Percentiles rank a stretch among this genome's conserved stretches.
Conservation (phyloP, 2,329 filamentous ascomycete species). For the Lecanicillium sp. region DNA sequence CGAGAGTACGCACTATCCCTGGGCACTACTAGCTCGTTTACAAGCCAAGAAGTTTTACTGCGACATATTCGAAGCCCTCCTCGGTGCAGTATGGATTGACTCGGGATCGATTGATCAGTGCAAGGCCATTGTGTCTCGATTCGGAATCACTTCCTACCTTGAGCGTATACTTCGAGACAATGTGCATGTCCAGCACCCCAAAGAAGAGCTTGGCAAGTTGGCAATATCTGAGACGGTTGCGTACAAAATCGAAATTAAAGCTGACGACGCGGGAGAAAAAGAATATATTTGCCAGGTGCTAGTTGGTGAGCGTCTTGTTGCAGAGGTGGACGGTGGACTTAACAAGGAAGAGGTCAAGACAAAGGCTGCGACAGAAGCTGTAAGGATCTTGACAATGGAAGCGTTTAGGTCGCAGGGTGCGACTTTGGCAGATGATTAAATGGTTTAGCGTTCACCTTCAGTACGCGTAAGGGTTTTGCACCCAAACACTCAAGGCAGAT, state of each 20-base stretch:
- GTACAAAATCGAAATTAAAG: conserved; percentile 36
- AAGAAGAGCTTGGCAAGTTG: conserved; percentile 57
- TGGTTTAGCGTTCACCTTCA: too few relatives aligned
- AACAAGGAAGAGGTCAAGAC: conserved; percentile 44
- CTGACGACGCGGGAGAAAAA: conserved; percentile 13
- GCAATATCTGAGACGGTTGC: conserved; percentile 42
- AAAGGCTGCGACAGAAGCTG: conserved; percentile 45
- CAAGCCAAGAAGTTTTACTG: conserved; percentile 70
- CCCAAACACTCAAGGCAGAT: too few relatives aligned
- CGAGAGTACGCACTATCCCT: conserved; percentile 56
- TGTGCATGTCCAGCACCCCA: conserved; percentile 55
- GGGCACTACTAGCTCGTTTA: conserved; percentile 60
- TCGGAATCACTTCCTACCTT: conserved; percentile 60
- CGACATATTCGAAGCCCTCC: conserved; percentile 70
- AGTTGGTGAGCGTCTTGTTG: conserved; percentile 38
- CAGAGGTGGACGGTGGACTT: conserved; percentile 35
- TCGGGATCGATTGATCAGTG: conserved; percentile 55
- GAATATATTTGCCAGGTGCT: conserved; percentile 37
- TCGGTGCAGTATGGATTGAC: conserved; percentile 82
- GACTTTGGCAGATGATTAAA: too few relatives aligned
- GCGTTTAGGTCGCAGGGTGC: neutral
- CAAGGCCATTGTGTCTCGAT: conserved; percentile 45
- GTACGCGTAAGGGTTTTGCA: too few relatives aligned
- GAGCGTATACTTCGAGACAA: conserved; percentile 48
- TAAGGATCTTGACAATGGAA: conserved; percentile 24